Base-by-base conservation (phyloP, 2,329 filamentous ascomycete species). In the Trichoderma koningii region DNA sequence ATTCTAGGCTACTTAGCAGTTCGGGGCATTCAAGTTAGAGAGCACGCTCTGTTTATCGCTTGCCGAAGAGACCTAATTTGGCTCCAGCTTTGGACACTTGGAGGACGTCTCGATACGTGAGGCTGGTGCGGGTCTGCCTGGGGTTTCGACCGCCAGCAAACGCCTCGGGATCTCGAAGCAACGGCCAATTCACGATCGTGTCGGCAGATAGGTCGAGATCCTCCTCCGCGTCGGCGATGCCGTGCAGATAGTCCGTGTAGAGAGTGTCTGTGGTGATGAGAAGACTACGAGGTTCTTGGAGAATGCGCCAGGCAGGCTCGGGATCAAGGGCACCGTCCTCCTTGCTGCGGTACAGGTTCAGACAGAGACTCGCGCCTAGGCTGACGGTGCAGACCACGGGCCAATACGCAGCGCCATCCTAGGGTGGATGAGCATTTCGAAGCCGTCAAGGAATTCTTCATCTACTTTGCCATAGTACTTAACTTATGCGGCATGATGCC, bases 401-500 rank as follows among this genome's bases (percentile, higher is more conserved):
- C 73, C 90, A 85, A 74, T 99, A 99, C 10, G 94, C 92, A 9
- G 85, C 80, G 1, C 94, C 95, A 75, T 99, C 94, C 81, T 80
- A 69, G 66, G 65, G 66, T 59, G 68, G 71, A 77, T 78, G 75
- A 78, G 76, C 71, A 73, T 73, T 45, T 45, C 26, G 38, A 63
- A 55, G 60, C 53, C 28, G 55, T 30, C 21, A 52, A 50, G 50
- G 42, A 42, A 42, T 44, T 51, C 42, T 12, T 45, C 47, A 55
- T 53, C 53, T 55, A 66, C 64, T 23, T 23, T 21, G 19, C 45
- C 55, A 61, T 73, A 51, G 66, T 71, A 78, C 76, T 76, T 71
- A 78, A 75, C 80, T 97, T 95, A 76, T 98, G 94, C 53, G 93
- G 89, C 91, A 97, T 96, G 69, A 98, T 98, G n/a, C 94, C 94